Evolutionary conservation across 208 protist species (phyloP).

Genomic region (Tritrichomonas foetus): DNA sequence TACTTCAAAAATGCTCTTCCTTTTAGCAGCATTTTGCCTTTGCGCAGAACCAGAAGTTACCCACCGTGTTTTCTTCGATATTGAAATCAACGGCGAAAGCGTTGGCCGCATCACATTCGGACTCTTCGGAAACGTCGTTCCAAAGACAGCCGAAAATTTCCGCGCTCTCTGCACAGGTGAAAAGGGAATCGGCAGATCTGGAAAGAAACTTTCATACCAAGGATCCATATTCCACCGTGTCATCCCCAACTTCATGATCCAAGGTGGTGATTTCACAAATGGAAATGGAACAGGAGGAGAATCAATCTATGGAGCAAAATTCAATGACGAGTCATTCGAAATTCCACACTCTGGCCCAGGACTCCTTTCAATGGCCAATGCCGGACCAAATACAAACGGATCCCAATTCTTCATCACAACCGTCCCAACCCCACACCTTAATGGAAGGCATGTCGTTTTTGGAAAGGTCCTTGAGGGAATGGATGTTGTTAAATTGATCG

Average conservation of each 20-base stretch:
- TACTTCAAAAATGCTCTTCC: too few species aligned
- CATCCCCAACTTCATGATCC: conserved; percentile 58
- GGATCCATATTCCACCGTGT: conserved; percentile 59
- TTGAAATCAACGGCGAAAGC: conserved; percentile 50
- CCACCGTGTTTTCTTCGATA: conserved; percentile 54
- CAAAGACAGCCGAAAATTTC: conserved; percentile 63
- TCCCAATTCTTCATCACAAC: conserved; percentile 73
- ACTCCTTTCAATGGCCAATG: conserved; percentile 72
- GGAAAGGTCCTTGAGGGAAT: conserved; percentile 65
- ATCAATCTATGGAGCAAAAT: conserved; percentile 68
- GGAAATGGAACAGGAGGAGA: conserved; percentile 69
- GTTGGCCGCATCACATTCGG: conserved; percentile 58
- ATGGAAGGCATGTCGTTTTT: conserved; percentile 79
- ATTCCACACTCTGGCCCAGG: conserved; percentile 51
- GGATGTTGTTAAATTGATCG: conserved; percentile 52
- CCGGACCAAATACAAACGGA: conserved; percentile 66
- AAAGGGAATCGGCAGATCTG: conserved; percentile 45
- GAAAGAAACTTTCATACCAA: conserved; percentile 49
- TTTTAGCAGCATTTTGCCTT: too few species aligned
- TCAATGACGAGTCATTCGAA: conserved; percentile 62
- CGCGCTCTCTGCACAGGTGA: conserved; percentile 62
- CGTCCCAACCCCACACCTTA: conserved; percentile 55
- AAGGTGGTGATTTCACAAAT: conserved; percentile 65
- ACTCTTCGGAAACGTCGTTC: conserved; percentile 51
- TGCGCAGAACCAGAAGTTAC: too few species aligned